Conservation (phyloP, 2,329 filamentous ascomycete genomes). For the Cordyceps cateniannulata region DNA sequence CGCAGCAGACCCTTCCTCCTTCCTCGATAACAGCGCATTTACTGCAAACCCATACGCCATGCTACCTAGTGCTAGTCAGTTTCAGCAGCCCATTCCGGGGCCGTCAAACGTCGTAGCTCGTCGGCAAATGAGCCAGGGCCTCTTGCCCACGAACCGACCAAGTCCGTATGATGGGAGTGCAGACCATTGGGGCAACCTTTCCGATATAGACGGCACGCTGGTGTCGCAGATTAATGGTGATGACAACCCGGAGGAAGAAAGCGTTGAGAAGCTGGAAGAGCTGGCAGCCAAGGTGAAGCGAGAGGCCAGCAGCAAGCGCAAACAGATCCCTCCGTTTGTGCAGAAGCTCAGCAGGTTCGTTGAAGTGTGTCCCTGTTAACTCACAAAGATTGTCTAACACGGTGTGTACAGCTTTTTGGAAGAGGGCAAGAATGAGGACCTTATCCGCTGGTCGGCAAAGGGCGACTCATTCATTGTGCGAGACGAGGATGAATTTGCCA, state of each 20-base stretch:
- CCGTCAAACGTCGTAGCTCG: constrained; percentile 47
- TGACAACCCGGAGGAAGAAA: constrained; percentile 51
- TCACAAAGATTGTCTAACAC: constrained; percentile 18
- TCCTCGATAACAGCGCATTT: constrained; percentile 29
- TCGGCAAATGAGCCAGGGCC: constrained; percentile 43
- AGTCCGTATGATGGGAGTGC: constrained; percentile 30
- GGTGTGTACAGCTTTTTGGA: constrained; percentile 73
- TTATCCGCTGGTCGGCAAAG: constrained; percentile 95
- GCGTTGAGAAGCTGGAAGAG: constrained; percentile 71
- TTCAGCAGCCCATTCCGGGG: constrained; percentile 24
- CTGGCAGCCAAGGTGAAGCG: constrained; percentile 75
- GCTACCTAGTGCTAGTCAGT: constrained; percentile 30
- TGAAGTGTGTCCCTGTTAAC: neutral
- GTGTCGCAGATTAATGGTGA: constrained; percentile 31
- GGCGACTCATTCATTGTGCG: constrained; percentile 95
- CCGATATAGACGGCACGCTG: constrained; percentile 32
- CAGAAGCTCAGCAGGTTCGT: constrained; percentile 93
- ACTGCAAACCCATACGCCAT: constrained; percentile 33
- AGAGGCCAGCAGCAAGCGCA: constrained; percentile 82
- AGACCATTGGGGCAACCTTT: constrained; percentile 36
- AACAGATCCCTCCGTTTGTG: constrained; percentile 95
- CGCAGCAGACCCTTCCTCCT: constrained; percentile 29
- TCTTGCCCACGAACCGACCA: constrained; percentile 38
- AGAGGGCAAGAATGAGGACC: constrained; percentile 82
- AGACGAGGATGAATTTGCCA: constrained; percentile 97